phyloP scores from a whole-genome alignment of 2,329 filamentous ascomycete genomes.

The Penicillium hesseltinei region DNA sequence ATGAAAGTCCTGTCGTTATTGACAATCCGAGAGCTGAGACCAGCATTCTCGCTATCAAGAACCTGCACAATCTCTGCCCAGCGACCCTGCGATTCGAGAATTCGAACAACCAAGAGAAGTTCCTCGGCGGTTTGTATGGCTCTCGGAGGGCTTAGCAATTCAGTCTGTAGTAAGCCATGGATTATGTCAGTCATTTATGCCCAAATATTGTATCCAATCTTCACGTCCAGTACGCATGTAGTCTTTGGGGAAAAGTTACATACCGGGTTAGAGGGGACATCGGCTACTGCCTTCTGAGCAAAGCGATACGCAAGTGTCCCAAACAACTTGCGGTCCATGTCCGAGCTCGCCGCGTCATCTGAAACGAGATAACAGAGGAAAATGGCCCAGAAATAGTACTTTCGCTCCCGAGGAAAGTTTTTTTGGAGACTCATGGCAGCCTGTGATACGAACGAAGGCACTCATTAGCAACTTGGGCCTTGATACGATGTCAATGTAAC shows the following conservation, averaged over 20 bases:
- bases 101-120: conserved; percentile 44
- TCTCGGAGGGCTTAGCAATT: conserved; percentile 41
- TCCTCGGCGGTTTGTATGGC: conserved; percentile 49
- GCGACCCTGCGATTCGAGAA: conserved; percentile 44
- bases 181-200: not conserved
- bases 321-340: conserved; percentile 46
- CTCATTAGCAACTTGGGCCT: not conserved
- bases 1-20: conserved; percentile 47
- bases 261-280: conserved; percentile 46
- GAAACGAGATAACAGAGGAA: conserved; percentile 47
- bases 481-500: not conserved
- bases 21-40: conserved; percentile 42
- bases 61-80: conserved; percentile 43
- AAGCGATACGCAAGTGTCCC: conserved; percentile 52
- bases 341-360: conserved; percentile 36
- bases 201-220: not conserved
- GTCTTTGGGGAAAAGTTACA: conserved; percentile 9
- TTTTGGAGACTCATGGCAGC: conserved; percentile 51
- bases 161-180: conserved; percentile 33
- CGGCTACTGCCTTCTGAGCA: conserved; percentile 48
- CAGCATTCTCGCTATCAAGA: conserved; percentile 43
- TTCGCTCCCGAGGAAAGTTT: conserved; percentile 48
- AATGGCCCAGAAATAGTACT: conserved; percentile 52
- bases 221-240: not conserved
- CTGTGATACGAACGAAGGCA: conserved; percentile 25